Conservation (phyloP, 129 eudicot genomes). For the Pseudognaphalium luteoalbum region DNA sequence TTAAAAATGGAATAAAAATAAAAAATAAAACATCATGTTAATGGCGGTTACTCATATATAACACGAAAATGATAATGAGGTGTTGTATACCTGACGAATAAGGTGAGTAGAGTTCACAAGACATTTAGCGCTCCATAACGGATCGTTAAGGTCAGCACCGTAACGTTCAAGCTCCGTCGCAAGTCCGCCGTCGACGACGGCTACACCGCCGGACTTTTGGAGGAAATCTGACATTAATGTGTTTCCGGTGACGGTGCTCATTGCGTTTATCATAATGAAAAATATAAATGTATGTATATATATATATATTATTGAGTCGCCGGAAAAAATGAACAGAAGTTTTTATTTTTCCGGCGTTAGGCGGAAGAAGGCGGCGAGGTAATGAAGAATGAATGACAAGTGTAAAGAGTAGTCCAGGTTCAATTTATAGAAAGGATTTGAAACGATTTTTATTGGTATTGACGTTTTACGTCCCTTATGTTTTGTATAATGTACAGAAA, state of each 20-base stretch:
- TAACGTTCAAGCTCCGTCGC: conserved; percentile 90
- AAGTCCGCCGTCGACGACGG: conserved; percentile 82
- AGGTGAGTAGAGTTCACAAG: conserved; percentile 70
- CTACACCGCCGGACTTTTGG: conserved; percentile 66
- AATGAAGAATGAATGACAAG: conserved; percentile 1
- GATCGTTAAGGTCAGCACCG: conserved; percentile 88
- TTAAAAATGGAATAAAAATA: not conserved
- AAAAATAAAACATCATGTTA: conserved; percentile 3
- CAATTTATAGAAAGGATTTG: conserved; percentile 33
- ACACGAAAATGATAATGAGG: not conserved
- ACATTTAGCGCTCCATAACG: conserved; percentile 94
- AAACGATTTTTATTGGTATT: not conserved
- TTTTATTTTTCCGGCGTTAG: conserved; percentile 28
- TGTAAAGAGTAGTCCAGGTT: conserved; percentile 20
- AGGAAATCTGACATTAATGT: conserved; percentile 56
- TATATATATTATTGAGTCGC: not conserved
- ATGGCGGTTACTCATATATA: conserved; percentile 10
- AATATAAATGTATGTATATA: not conserved
- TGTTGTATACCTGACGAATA: conserved; percentile 57
- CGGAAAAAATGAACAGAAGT: not conserved
- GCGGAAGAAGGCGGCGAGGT: conserved; percentile 24
- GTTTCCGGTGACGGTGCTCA: conserved; percentile 21
- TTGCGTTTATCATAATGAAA: not conserved
- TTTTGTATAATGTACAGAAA: not conserved
- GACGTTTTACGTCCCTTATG: not conserved